Evolutionary conservation across 1,139 yeast genomes (phyloP).

Genomic region (Hemisphaericaspora subhashii): DNA sequence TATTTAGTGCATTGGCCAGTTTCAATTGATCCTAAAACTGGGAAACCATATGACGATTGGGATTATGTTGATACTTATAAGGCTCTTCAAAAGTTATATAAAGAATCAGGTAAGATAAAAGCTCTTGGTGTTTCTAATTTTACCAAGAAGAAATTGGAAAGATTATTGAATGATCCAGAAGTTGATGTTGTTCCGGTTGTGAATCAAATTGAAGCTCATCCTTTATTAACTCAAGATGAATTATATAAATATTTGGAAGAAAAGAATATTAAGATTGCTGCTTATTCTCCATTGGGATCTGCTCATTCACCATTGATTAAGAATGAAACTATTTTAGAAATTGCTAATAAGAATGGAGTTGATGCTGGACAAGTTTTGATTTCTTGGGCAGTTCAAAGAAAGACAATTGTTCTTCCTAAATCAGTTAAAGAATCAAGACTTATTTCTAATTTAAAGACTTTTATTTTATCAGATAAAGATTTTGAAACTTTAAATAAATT

Average conservation of each 20-base stretch:
- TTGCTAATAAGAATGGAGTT: constrained; percentile 47
- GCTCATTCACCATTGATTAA: constrained; percentile 52
- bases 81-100: constrained; percentile 58
- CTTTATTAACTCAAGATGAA: constrained; percentile 54
- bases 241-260: constrained; percentile 43
- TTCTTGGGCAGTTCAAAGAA: constrained; percentile 56
- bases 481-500: constrained; percentile 33
- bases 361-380: constrained; percentile 47
- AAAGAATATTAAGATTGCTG: constrained; percentile 49
- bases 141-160: constrained; percentile 45
- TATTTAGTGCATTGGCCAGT: constrained; percentile 89
- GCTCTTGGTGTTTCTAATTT: constrained; percentile 66
- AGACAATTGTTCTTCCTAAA: constrained; percentile 55
- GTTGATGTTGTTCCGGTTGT: constrained; percentile 48
- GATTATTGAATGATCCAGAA: constrained; percentile 46
- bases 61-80: constrained; percentile 68
- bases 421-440: constrained; percentile 43
- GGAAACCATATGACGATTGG: constrained; percentile 42
- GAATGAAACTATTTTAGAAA: constrained; percentile 35
- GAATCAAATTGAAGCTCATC: constrained; percentile 62
- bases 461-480: constrained; percentile 32
- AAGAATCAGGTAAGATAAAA: constrained; percentile 54
- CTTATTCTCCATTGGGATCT: constrained; percentile 64
- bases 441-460: constrained; percentile 32
- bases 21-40: constrained; percentile 39